Evolutionary conservation across 768 basidiomycete genomes (phyloP).

Genomic region (Leucosporidium scottii): DNA sequence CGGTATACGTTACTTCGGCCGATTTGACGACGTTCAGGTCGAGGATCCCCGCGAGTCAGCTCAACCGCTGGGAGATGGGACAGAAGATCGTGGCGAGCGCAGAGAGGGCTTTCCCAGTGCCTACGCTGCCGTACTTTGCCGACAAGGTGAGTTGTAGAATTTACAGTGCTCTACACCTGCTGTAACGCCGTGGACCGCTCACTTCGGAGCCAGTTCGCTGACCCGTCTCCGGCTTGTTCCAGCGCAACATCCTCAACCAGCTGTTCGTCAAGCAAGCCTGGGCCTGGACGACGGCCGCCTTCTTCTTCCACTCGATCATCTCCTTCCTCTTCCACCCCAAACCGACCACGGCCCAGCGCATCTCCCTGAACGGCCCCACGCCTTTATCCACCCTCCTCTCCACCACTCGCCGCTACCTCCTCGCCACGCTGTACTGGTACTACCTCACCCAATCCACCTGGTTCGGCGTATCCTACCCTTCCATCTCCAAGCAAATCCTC

Average conservation of each 20-base stretch:
- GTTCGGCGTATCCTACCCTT: conserved; percentile 61
- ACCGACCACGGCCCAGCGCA: neutral
- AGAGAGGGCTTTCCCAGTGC: conserved; percentile 15
- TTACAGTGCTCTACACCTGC: neutral
- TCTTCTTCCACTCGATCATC: conserved; percentile 13
- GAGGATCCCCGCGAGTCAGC: conserved; percentile 24
- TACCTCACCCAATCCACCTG: conserved; percentile 58
- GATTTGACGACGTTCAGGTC: conserved; percentile 34
- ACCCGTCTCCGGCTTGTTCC: conserved; percentile 36
- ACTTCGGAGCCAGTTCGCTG: neutral
- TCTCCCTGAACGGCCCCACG: conserved; percentile 6
- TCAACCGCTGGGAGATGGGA: neutral
- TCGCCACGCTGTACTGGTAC: conserved; percentile 63
- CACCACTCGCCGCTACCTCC: conserved; percentile 26
- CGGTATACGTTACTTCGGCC: conserved; percentile 13
- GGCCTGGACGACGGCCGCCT: conserved; percentile 66
- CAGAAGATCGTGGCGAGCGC: neutral
- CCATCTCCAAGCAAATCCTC: conserved; percentile 61
- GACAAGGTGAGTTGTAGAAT: conserved; percentile 16
- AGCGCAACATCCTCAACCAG: conserved; percentile 67
- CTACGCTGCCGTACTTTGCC: conserved; percentile 28
- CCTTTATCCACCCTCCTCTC: conserved; percentile 13
- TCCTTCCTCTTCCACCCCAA: conserved; percentile 20
- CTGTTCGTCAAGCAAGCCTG: conserved; percentile 84
- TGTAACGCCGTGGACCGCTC: neutral